Evolutionary conservation across 2,329 filamentous ascomycete genomes (phyloP).

Genomic region (Clonostachys solani): DNA sequence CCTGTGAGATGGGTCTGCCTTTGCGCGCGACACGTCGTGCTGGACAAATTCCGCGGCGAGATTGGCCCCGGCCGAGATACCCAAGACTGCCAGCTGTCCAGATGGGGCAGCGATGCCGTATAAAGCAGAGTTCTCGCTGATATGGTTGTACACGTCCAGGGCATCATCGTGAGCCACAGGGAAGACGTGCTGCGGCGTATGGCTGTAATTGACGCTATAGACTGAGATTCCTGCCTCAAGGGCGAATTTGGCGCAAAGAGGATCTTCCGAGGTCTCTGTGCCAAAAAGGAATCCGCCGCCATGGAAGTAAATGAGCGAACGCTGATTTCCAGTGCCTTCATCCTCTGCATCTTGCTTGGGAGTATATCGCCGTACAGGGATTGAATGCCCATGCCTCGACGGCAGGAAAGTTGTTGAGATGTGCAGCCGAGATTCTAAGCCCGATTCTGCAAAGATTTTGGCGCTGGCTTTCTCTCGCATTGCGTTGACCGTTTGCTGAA

Average conservation of each 20-base stretch:
- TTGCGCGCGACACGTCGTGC: not conserved
- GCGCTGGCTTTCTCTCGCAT: not conserved
- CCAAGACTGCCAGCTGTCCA: slow-evolving; percentile 22
- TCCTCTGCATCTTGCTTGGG: not conserved
- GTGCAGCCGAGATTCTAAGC: not conserved
- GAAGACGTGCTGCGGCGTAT: slow-evolving; percentile 42
- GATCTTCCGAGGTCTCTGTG: slow-evolving; percentile 41
- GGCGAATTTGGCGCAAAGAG: slow-evolving; percentile 36
- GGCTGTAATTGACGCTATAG: slow-evolving; percentile 47
- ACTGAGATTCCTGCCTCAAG: slow-evolving; percentile 30
- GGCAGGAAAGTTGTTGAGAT: not conserved
- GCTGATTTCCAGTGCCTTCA: slow-evolving; percentile 3
- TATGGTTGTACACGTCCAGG: slow-evolving; percentile 45
- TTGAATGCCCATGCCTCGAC: not conserved
- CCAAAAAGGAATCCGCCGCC: slow-evolving; percentile 51
- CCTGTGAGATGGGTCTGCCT: not conserved
- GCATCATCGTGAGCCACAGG: slow-evolving; percentile 43
- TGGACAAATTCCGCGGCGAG: slow-evolving; percentile 21
- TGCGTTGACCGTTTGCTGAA: not conserved
- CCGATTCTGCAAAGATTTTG: not conserved
- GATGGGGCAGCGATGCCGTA: slow-evolving; percentile 18
- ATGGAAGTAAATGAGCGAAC: slow-evolving; percentile 35
- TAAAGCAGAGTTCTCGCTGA: slow-evolving; percentile 28
- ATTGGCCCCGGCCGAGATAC: slow-evolving; percentile 36
- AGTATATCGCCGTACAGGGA: not conserved